Conservation (phyloP, 2,329 filamentous ascomycete species). For the Aspergillus niger region DNA sequence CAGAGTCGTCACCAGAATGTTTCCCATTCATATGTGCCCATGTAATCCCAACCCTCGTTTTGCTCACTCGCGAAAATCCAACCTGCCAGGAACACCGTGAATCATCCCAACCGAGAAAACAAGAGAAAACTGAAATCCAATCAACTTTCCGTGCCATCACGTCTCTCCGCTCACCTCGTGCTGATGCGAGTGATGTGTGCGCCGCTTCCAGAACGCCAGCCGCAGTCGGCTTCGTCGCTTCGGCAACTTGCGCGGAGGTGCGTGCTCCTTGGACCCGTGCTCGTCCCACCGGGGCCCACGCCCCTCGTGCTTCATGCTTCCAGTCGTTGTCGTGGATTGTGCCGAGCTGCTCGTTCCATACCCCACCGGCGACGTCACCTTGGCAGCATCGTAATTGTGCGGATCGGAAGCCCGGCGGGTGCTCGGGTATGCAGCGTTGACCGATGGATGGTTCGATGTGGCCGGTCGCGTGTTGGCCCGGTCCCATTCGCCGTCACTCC, state of each 20-base stretch:
- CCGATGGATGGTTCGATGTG: constrained; percentile 31
- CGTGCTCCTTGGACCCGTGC: constrained; percentile 20
- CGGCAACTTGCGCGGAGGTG: constrained; percentile 29
- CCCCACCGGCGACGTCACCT: constrained; percentile 24
- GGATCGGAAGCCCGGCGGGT: constrained; percentile 30
- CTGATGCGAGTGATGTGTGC: constrained; percentile 31
- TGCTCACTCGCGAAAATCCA: constrained; percentile 16
- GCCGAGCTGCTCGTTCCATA: constrained; percentile 31
- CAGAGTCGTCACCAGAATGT: constrained; percentile 27
- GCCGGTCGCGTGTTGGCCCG: constrained; percentile 34
- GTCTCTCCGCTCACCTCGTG: constrained; percentile 37
- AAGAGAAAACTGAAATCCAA: constrained; percentile 11
- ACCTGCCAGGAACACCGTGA: constrained; percentile 21
- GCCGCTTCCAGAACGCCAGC: constrained; percentile 46
- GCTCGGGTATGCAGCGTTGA: constrained; percentile 24
- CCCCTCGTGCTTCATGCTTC: constrained; percentile 29
- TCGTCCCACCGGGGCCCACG: constrained; percentile 26
- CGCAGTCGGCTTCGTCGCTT: constrained; percentile 44
- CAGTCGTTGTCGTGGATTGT: constrained; percentile 31
- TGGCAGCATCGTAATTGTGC: constrained; percentile 27
- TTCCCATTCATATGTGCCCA: constrained; percentile 28
- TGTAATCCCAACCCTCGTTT: constrained; percentile 15
- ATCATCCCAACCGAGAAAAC: constrained; percentile 11
- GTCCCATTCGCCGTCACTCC: constrained; percentile 35
- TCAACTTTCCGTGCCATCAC: constrained; percentile 20